These are phyloP conservation scores for Dacryopinax primogenitus DNA, from an alignment of 768 basidiomycete species.

Conservation along the genomic window DNA sequence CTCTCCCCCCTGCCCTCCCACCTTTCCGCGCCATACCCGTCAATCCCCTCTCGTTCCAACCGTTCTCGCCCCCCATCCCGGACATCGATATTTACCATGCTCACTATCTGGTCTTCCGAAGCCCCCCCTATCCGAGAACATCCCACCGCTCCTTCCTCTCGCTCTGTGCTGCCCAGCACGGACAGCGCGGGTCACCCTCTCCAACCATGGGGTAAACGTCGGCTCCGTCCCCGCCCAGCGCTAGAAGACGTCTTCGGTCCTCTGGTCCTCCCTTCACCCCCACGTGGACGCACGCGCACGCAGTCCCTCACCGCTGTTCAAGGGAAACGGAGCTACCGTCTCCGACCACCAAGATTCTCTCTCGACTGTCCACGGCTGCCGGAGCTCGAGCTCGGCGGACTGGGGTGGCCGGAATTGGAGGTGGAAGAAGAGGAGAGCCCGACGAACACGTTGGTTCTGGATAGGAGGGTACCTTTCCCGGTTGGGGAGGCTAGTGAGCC, in stretches of 20 bases:
- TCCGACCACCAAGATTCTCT: neutral
- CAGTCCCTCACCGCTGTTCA: neutral
- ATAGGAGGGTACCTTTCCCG: no score
- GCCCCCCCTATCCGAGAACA: neutral
- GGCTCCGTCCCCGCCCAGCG: neutral
- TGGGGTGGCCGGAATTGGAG: neutral
- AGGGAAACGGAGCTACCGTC: neutral
- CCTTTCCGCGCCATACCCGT: no score
- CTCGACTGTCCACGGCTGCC: neutral
- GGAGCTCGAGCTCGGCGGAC: neutral
- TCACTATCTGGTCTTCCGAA: no score
- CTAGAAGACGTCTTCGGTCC: neutral
- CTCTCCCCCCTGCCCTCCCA: no score
- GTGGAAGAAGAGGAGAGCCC: neutral
- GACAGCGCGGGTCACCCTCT: neutral
- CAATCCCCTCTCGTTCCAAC: no score
- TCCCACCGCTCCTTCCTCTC: neutral
- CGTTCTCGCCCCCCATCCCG: no score
- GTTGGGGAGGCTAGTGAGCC: no score
- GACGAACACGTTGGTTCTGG: neutral
- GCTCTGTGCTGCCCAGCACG: neutral
- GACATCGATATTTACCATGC: no score
- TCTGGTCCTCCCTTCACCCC: neutral
- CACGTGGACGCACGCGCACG: neutral
- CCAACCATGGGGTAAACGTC: neutral